Evolutionary conservation across 2,329 filamentous ascomycete species (phyloP), one percentile per base, ranked within the genome.

Genomic region (Setomelanomma holmii): DNA sequence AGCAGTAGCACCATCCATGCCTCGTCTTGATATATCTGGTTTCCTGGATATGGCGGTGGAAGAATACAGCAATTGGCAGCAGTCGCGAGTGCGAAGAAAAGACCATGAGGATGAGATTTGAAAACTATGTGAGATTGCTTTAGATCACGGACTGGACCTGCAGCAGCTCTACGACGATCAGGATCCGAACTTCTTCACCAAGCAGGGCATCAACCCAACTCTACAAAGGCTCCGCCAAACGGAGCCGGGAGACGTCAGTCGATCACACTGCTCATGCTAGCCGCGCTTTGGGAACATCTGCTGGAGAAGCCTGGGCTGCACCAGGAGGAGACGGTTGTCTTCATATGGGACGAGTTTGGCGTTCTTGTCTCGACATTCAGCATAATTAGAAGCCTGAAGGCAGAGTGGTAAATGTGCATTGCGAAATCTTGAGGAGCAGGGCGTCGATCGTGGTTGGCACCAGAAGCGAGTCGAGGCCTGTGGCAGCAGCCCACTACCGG

Each of bases 351-450:
- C 35, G 56, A 70, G 34, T 72, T 71, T 43, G 49, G 61, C 3
- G 33, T 60, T 27, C 49, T 23, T 5, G 50, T 63, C 5, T 47
- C 51, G 6, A 52, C 22, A 17, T 60, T 19, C 6, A 64, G 47
- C 36, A 67, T 75, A 40, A 63, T 62, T 20, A 53, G 57, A 45
- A 50, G 59, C 17, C 58, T 72, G 20, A 45, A 56, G n/a, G 53
- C 58, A 38, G 56, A 56, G 20, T 75, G 64, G 68, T 67, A 60
- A 1, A 69, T 66, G 49, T 76, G 76, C 53, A 55, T 48, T 20
- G 43, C 58, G 23, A 62, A 64, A n/a, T n/a, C n/a, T n/a, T n/a
- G n/a, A n/a, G n/a, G n/a, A n/a, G n/a, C n/a, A n/a, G n/a, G n/a
- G n/a, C n/a, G n/a, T n/a, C n/a, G n/a, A n/a, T n/a, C n/a, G 20